phyloP scores from a whole-genome alignment of 225 moss, liverwort and hornwort genomes.

The Pleurozium schreberi region DNA sequence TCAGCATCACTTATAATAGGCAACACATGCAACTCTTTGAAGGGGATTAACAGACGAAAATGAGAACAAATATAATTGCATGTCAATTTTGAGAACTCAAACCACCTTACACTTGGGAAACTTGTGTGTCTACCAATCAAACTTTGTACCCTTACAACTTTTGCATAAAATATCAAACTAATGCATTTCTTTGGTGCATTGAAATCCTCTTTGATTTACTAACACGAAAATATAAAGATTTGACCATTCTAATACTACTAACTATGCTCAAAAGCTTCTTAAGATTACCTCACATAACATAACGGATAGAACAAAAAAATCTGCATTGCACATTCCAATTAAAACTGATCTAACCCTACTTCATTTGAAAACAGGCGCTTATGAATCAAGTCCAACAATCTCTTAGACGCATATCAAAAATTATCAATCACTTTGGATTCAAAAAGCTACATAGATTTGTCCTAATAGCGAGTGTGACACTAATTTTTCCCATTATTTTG shows the following conservation, averaged over 20 bases:
- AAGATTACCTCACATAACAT: not conserved
- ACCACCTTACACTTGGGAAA: not conserved
- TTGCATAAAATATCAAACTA: not conserved
- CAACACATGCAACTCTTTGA: not conserved
- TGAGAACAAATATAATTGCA: not conserved
- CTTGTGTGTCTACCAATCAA: not conserved
- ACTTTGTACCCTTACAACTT: not conserved
- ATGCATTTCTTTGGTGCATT: not conserved
- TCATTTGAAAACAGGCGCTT: not conserved
- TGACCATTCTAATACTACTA: not conserved
- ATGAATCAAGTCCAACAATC: too few species aligned
- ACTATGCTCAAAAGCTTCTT: not conserved
- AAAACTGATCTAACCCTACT: not conserved
- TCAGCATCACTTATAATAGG: not conserved
- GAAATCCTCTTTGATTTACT: not conserved
- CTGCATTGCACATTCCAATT: not conserved
- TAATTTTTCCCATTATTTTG: not conserved
- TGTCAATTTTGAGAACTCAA: not conserved
- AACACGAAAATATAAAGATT: not conserved
- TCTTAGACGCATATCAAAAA: not conserved
- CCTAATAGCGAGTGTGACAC: not conserved
- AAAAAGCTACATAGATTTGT: not conserved
- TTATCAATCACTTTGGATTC: not conserved
- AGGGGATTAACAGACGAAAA: not conserved
- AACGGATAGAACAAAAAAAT: too few species aligned